Percentiles rank a stretch among this genome's conserved stretches.
phyloP scores from a whole-genome alignment of 2,329 filamentous ascomycete genomes.

The Fusarium globosum region DNA sequence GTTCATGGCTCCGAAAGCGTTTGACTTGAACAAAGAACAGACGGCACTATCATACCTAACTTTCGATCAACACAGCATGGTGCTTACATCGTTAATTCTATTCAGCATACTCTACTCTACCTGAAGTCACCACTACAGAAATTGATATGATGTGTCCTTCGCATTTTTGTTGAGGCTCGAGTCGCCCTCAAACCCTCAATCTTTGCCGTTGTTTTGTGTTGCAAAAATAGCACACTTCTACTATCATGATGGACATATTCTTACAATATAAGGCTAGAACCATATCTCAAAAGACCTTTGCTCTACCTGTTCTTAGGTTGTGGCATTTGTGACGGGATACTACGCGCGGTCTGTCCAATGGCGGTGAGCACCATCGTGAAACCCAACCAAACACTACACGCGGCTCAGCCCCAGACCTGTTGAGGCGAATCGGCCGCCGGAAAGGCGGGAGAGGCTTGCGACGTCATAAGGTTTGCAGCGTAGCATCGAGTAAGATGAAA shows the following conservation, averaged over 20 bases:
- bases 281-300: not conserved
- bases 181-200: accelerated
- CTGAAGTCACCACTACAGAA: not conserved
- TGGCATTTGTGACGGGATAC: not conserved
- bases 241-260: accelerated
- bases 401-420: accelerated
- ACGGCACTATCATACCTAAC: accelerated
- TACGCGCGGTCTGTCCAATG: not conserved
- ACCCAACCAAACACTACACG: not conserved
- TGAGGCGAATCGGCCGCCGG: too few species aligned
- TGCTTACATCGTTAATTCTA: not conserved
- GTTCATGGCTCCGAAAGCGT: accelerated
- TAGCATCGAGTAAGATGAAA: not conserved
- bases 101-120: too few species aligned
- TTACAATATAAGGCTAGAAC: too few species aligned
- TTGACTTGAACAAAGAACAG: not conserved
- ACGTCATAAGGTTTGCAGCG: not conserved
- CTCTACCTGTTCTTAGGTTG: not conserved
- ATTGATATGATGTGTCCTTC: not conserved
- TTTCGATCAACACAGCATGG: not conserved
- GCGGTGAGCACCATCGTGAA: not conserved
- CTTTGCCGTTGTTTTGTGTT: accelerated
- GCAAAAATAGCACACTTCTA: accelerated
- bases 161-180: accelerated
- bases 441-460: not conserved